A percentile compares a stretch with the other conserved stretches of the same genome.
Evolutionary conservation across 495 filamentous ascomycete genomes (phyloP).

Genomic region (Xylaria flabelliformis): DNA sequence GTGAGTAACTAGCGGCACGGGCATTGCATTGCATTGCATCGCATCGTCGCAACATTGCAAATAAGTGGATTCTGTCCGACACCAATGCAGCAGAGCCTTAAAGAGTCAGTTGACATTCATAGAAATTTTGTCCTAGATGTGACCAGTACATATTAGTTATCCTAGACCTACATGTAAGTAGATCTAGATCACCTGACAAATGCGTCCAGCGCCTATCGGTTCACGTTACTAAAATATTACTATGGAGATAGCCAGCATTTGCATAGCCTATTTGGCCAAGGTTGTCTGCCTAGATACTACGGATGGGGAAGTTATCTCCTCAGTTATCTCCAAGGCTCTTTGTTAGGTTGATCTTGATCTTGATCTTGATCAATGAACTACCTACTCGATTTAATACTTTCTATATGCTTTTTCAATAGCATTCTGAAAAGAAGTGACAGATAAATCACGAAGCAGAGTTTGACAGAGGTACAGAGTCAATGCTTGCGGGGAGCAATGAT

Average conservation of each 20-base stretch:
- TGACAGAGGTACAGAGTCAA: too few species aligned
- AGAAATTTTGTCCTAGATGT: background rate
- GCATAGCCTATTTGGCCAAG: background rate
- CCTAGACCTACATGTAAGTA: background rate
- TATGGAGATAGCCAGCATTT: background rate
- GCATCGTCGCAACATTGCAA: background rate
- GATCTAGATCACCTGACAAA: constrained; percentile 10
- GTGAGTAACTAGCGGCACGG: background rate
- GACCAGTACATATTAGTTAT: background rate
- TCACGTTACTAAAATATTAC: background rate
- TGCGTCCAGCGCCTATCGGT: background rate
- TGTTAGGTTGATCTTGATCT: background rate
- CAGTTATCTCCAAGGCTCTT: background rate
- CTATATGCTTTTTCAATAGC: too few species aligned
- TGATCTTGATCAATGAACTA: background rate
- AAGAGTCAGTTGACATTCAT: background rate
- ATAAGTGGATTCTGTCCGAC: background rate
- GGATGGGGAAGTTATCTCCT: background rate
- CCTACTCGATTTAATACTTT: too few species aligned
- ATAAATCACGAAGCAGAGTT: too few species aligned
- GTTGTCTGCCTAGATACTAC: background rate
- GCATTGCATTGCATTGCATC: constrained; percentile 3
- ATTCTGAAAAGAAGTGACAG: too few species aligned
- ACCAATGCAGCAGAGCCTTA: constrained; percentile 5
- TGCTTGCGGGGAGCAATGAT: too few species aligned